phyloP scores from a whole-genome alignment of 2,329 filamentous ascomycete species.

The Myriosclerotinia curreyana region DNA sequence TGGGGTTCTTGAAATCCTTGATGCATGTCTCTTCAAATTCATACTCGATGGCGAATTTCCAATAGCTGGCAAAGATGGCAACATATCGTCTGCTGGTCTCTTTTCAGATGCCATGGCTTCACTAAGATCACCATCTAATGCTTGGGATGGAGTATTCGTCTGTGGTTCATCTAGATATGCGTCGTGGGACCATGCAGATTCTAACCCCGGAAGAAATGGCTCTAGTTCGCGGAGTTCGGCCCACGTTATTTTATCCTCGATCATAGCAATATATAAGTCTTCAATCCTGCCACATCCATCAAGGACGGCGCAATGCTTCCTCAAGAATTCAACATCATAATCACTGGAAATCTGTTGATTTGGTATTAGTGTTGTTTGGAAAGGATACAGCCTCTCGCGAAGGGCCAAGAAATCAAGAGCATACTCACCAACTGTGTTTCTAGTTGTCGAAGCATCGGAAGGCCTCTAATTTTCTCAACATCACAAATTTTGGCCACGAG shows the following conservation, averaged over 20 bases:
- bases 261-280: constrained; percentile 59
- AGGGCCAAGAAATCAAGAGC: not conserved
- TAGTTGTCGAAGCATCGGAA: constrained; percentile 58
- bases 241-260: constrained; percentile 54
- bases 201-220: constrained; percentile 51
- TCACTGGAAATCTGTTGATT: constrained; percentile 20
- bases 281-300: constrained; percentile 54
- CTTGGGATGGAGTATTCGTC: not conserved
- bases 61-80: constrained; percentile 27
- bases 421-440: constrained; percentile 44
- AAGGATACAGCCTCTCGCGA: not conserved
- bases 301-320: constrained; percentile 53
- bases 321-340: constrained; percentile 53
- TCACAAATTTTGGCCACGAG: constrained; percentile 59
- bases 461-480: constrained; percentile 51
- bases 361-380: not conserved
- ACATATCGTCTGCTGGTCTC: constrained; percentile 47
- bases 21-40: constrained; percentile 50
- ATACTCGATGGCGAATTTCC: constrained; percentile 26
- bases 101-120: constrained; percentile 19
- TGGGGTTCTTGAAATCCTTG: constrained; percentile 51
- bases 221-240: constrained; percentile 46
- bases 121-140: not conserved
- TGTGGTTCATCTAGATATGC: constrained; percentile 46
- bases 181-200: constrained; percentile 54